Evolutionary conservation across 2,329 filamentous ascomycete genomes (phyloP).

Genomic region (Colletotrichum magnum): DNA sequence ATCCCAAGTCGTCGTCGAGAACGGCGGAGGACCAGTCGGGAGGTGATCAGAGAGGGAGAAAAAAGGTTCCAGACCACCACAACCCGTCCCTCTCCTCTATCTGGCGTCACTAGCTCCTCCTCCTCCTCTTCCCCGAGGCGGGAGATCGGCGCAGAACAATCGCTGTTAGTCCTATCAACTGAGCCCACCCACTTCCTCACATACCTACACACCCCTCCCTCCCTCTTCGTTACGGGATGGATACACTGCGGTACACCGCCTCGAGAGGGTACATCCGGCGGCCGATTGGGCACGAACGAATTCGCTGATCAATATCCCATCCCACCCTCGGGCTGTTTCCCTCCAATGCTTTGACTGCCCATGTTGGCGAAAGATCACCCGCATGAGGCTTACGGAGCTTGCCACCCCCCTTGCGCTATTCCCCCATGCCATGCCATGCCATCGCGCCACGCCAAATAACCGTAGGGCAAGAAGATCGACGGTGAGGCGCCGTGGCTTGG

Average conservation of each 20-base stretch:
- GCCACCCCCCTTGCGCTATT: background rate
- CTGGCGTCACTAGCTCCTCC: slow-evolving; percentile 29
- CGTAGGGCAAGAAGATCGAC: slow-evolving; percentile 39
- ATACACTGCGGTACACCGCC: slow-evolving; percentile 13
- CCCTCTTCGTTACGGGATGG: background rate
- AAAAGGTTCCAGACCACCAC: slow-evolving; percentile 12
- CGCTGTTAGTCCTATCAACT: slow-evolving; percentile 4
- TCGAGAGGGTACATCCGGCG: slow-evolving; percentile 3
- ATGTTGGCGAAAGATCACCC: slow-evolving; percentile 27
- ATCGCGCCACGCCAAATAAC: slow-evolving; percentile 26
- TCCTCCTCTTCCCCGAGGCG: slow-evolving; percentile 19
- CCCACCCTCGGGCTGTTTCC: slow-evolving; percentile 18
- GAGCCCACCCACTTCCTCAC: slow-evolving; percentile 2
- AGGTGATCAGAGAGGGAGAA: background rate
- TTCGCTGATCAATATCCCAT: slow-evolving; percentile 14
- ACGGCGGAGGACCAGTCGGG: background rate
- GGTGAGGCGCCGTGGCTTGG: slow-evolving; percentile 30
- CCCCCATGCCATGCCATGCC: slow-evolving; percentile 2
- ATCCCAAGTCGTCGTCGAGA: background rate
- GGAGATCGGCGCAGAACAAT: slow-evolving; percentile 39
- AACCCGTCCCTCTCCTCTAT: slow-evolving; percentile 6
- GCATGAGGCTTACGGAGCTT: slow-evolving; percentile 38
- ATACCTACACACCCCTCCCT: background rate
- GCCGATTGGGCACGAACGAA: slow-evolving; percentile 35
- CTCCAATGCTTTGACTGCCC: background rate